phyloP scores from a whole-genome alignment of 129 eudicot species.

The Chrysanthemum makinoi region DNA sequence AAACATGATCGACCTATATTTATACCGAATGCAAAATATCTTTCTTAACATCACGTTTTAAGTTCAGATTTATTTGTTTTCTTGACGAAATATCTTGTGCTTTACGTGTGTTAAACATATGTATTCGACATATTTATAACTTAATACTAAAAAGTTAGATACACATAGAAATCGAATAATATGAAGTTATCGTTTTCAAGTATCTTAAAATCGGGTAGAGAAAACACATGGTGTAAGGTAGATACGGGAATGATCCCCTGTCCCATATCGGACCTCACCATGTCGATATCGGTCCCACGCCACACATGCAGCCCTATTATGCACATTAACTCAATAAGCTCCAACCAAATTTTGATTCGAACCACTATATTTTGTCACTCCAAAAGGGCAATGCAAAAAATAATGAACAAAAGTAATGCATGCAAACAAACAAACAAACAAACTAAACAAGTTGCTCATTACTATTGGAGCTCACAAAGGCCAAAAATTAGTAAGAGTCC shows the following conservation, averaged over 20 bases:
- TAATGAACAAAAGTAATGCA: conserved; percentile 11
- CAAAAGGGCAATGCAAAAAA: conserved; percentile 9
- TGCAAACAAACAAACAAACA: conserved; percentile 21
- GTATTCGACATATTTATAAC: not conserved
- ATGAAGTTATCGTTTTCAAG: conserved; percentile 7
- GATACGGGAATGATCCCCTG: conserved; percentile 26
- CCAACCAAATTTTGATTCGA: conserved; percentile 23
- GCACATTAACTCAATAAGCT: conserved; percentile 31
- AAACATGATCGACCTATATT: no score
- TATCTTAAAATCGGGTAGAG: conserved; percentile 5
- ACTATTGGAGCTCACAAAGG: conserved; percentile 15
- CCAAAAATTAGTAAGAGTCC: conserved; percentile 22
- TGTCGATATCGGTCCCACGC: conserved; percentile 21
- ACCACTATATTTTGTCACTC: conserved; percentile 29
- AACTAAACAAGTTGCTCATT: conserved; percentile 24
- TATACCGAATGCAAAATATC: no score
- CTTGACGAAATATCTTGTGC: no score
- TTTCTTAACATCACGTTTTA: no score
- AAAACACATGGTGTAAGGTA: not conserved
- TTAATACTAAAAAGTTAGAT: not conserved
- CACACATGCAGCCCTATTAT: conserved; percentile 37
- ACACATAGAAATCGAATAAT: not conserved
- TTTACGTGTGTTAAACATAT: not conserved
- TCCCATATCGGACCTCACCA: conserved; percentile 18
- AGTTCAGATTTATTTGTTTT: no score